Evolutionary conservation across 306 rosid species (phyloP).

Genomic region (Quillaja saponaria): DNA sequence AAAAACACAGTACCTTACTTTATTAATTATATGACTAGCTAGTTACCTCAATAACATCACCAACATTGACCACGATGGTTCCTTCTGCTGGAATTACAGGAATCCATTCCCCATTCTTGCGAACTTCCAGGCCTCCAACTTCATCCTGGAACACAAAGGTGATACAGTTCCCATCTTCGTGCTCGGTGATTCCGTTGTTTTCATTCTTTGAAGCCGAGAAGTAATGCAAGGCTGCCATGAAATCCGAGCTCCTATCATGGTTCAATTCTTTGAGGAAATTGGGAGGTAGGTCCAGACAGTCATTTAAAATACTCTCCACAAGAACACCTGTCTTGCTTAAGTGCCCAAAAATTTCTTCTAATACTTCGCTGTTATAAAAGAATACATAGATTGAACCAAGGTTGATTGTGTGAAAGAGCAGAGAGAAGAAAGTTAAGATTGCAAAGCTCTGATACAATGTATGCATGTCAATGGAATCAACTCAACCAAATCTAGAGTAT

Average conservation of each 20-base stretch:
- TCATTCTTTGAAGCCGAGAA: slow-evolving; percentile 27
- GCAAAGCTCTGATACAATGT: too few relatives aligned
- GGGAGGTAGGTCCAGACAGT: slow-evolving; percentile 41
- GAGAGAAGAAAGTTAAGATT: too few relatives aligned
- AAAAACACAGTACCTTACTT: neutral
- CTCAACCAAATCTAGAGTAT: too few relatives aligned
- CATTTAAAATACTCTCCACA: slow-evolving; percentile 37
- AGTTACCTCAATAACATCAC: slow-evolving; percentile 39
- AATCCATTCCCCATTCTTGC: slow-evolving; percentile 34
- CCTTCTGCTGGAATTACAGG: slow-evolving; percentile 28
- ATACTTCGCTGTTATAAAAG: slow-evolving; percentile 28
- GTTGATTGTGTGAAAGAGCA: too few relatives aligned
- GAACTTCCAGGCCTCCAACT: slow-evolving; percentile 40
- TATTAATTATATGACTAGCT: too few relatives aligned
- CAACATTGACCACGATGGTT: slow-evolving; percentile 41
- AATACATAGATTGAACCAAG: too few relatives aligned
- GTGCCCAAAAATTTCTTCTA: slow-evolving; percentile 35
- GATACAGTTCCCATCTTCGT: slow-evolving; percentile 41
- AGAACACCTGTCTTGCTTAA: slow-evolving; percentile 22
- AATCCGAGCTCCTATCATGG: slow-evolving; percentile 40
- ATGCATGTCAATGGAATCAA: too few relatives aligned
- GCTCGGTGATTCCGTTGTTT: slow-evolving; percentile 26
- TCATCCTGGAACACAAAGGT: slow-evolving; percentile 44
- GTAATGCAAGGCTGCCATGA: slow-evolving; percentile 30
- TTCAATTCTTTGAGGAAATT: slow-evolving; percentile 32